Percentiles rank a stretch among this genome's conserved stretches.
phyloP scores from a whole-genome alignment of 441 rosid species.

The Pelargonium cotyledonis region DNA sequence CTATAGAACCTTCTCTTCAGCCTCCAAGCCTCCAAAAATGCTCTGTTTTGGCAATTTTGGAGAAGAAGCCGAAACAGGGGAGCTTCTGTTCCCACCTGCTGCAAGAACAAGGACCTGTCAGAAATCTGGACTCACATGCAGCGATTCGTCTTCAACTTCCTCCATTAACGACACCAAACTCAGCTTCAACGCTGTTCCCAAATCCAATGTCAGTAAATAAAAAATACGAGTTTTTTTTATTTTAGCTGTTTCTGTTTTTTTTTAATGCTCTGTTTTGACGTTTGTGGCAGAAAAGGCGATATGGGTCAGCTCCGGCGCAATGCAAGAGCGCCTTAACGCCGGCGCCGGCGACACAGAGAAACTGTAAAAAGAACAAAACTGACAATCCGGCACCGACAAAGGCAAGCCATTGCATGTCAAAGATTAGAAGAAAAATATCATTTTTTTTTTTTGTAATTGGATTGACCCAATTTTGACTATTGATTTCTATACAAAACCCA shows the following conservation, averaged over 20 bases:
- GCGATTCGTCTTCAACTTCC: constrained; percentile 36
- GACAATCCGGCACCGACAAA: constrained; percentile 41
- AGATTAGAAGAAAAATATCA: neutral
- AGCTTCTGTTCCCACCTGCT: constrained; percentile 19
- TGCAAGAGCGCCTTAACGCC: constrained; percentile 11
- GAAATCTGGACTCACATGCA: constrained; percentile 35
- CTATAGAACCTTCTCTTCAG: constrained; percentile 13
- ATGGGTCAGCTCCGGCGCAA: constrained; percentile 23
- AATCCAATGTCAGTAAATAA: constrained; percentile 31
- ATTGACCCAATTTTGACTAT: neutral
- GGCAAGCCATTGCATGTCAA: constrained; percentile 25
- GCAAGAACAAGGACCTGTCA: constrained; percentile 17
- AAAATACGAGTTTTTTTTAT: neutral
- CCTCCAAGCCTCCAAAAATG: constrained; percentile 45
- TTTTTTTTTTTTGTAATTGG: neutral
- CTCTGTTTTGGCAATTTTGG: constrained; percentile 59
- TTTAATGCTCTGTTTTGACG: neutral
- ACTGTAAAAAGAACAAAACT: constrained; percentile 38
- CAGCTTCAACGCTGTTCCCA: constrained; percentile 14
- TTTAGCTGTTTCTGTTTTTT: neutral
- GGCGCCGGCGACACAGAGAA: constrained; percentile 24
- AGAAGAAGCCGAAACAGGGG: constrained; percentile 20
- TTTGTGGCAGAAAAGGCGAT: constrained; percentile 40
- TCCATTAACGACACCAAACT: constrained; percentile 25
- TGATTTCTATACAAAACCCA: neutral